These are phyloP conservation scores for Russula emetica DNA, from an alignment of 768 basidiomycete species.

Conservation along the genomic window DNA sequence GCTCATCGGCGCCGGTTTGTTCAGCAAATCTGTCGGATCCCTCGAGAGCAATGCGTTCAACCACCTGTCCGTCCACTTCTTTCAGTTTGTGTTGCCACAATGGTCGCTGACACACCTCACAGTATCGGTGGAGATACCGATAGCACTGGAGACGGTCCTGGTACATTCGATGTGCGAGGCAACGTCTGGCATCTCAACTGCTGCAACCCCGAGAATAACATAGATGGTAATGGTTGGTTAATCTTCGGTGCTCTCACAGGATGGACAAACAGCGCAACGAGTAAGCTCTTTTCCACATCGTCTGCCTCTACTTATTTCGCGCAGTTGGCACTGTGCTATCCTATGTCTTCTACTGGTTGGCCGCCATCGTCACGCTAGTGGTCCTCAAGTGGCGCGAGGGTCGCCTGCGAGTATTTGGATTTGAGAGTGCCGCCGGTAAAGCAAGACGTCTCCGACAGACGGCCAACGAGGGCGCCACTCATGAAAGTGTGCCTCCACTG, in stretches of 20 bases:
- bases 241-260: slow-evolving; percentile 85
- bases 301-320: neutral
- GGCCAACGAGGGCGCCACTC: neutral
- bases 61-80: slow-evolving; percentile 38
- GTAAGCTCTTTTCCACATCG: slow-evolving; percentile 37
- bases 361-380: slow-evolving; percentile 63
- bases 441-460: slow-evolving; percentile 18
- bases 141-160: slow-evolving; percentile 72
- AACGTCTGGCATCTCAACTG: slow-evolving; percentile 88
- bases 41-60: slow-evolving; percentile 71
- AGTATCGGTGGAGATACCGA: slow-evolving; percentile 70
- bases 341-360: slow-evolving; percentile 92
- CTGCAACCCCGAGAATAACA: slow-evolving; percentile 59
- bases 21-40: slow-evolving; percentile 69
- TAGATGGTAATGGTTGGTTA: slow-evolving; percentile 58
- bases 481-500: slow-evolving; percentile 9
- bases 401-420: slow-evolving; percentile 13
- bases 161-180: slow-evolving; percentile 73
- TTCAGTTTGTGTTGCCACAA: neutral
- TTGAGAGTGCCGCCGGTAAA: slow-evolving; percentile 17
- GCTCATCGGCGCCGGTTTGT: slow-evolving; percentile 91
- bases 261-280: slow-evolving; percentile 80
- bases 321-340: slow-evolving; percentile 73
- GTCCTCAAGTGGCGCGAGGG: slow-evolving; percentile 55
- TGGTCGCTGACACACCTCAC: neutral